phyloP scores from a whole-genome alignment of 306 rosid species.

The Potentilla sterilis region DNA sequence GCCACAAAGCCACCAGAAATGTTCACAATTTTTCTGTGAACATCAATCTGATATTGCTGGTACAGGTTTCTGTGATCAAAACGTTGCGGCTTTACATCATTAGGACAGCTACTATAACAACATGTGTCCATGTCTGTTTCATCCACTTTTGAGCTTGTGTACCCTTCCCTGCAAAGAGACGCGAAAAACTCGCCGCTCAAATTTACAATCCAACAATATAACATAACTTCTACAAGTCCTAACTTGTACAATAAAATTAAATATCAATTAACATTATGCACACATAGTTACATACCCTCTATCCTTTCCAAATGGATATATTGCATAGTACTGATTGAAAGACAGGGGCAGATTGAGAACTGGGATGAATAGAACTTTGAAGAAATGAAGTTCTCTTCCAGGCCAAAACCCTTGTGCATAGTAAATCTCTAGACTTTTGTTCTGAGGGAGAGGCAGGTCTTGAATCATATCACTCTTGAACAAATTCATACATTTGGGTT shows the following conservation, averaged over 20 bases:
- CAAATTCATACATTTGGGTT: slow-evolving; percentile 43
- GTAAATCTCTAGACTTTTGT: slow-evolving; percentile 46
- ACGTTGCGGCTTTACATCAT: slow-evolving; percentile 20
- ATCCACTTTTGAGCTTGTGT: slow-evolving; percentile 31
- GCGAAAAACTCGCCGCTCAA: not conserved
- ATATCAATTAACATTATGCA: not conserved
- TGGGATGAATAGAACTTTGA: slow-evolving; percentile 59
- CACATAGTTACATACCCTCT: slow-evolving; percentile 53
- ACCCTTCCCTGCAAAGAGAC: slow-evolving; percentile 29
- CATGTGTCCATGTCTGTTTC: slow-evolving; percentile 22
- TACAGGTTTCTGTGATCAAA: slow-evolving; percentile 31
- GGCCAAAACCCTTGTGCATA: slow-evolving; percentile 39
- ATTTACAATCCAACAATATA: not conserved
- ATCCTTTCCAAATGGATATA: slow-evolving; percentile 41
- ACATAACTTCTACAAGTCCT: not conserved
- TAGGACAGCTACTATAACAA: slow-evolving; percentile 17
- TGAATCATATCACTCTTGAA: slow-evolving; percentile 33
- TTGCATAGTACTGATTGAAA: slow-evolving; percentile 61
- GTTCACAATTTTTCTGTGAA: slow-evolving; percentile 10
- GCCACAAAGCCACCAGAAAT: slow-evolving; percentile 34
- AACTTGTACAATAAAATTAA: not conserved
- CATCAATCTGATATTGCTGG: slow-evolving; percentile 32
- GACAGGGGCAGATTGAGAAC: slow-evolving; percentile 64
- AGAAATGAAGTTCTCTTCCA: slow-evolving; percentile 19
- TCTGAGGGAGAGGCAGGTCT: slow-evolving; percentile 69